Base-by-base conservation (phyloP, 139 green algal species). In the Picocystis salinarum region DNA sequence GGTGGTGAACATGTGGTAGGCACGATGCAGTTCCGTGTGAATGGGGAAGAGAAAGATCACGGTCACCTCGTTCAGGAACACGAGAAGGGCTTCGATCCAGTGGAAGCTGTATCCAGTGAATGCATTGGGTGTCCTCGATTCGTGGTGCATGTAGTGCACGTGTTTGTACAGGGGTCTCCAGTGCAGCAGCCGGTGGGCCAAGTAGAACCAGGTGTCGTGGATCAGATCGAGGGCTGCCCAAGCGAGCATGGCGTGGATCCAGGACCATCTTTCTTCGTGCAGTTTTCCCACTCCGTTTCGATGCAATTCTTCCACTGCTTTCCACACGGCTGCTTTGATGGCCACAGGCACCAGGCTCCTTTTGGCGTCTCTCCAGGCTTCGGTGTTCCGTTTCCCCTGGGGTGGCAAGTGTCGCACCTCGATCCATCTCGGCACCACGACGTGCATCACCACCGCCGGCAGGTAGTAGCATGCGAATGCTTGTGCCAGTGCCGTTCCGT, bases 141-240 rank as follows among this genome's bases (percentile, higher is more conserved):
- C 66, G 59, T 92, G 80, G 53, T 92, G 80, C 17, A 83, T 57
- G 50, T 59, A 62, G 58, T 92, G 80, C 2, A 92, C 49, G 31
- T 66, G 56, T 10, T 39, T 34, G 54, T 85, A 91, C 19, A 92
- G 47, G n/a, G 70, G 69, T 28, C 55, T 45, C 62, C 67, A 81
- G 64, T 92, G 80, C 44, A 92, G 67, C 41, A 81, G 29, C 4
- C 76, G 54, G 61, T 92, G 80, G 1, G 77, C 87, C 69, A 75
- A 85, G 62, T 91, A 92, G 61, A 92, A 92, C 80, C 80, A 92
- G 10, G 70, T 33, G 53, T 92, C 80, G 26, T 92, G 80, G 13
- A 85, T 49, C 41, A 71, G 71, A 54, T 92, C 80, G 34, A 92
- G 53, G 6, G 60, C 39, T 0, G 65, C 34, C 0, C 79, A 33